Base-by-base conservation (phyloP, 1,139 yeast genomes). In the Pichia kudriavzevii region DNA sequence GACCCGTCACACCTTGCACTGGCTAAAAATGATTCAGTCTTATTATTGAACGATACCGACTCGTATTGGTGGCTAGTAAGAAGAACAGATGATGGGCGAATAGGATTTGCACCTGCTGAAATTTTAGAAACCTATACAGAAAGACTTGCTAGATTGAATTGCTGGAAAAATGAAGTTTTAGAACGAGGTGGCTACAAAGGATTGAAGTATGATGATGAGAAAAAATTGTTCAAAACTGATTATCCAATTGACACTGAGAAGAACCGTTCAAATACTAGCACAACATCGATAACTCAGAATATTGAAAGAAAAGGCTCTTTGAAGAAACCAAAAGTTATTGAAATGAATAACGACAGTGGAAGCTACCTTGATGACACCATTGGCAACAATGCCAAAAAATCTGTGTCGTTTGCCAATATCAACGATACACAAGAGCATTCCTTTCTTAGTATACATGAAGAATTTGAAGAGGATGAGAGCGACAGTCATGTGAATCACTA, bases 51-150 rank as follows among this genome's bases (percentile, higher is more conserved):
- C 52, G 98, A 91, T 53, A 78, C 82, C 39, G 96, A 91, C 58
- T 74, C 85, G 41, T 91, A 91, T 61, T 91, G 98, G 98, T 91
- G 98, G 98, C 63, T 88, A 11, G 88, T 91, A 20, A 70, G 78
- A 41, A 75, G 84, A 47, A 66, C 78, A 39, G 66, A 69, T 31
- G 85, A 80, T 55, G 49, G 39, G n/a, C 44, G 43, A 17, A 71
- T 87, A 36, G 98, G 97, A 3, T 93, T 88, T 61, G 93, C 94
- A 2, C 98, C 98, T 1, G 97, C 97, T 1, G 98, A 91, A 57
- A 79, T 94, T 44, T 64, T 91, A 30, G 98, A 91, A 58, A 84
- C 95, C 0, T 87, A 84, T 42, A 83, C 79, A 30, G 98, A 91
- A 58, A 67, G 98, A 39, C 63, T 93, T 36, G 98, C 98, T 1